phyloP scores from a whole-genome alignment of 345 rosid genomes.

The Cochlearia excelsa region DNA sequence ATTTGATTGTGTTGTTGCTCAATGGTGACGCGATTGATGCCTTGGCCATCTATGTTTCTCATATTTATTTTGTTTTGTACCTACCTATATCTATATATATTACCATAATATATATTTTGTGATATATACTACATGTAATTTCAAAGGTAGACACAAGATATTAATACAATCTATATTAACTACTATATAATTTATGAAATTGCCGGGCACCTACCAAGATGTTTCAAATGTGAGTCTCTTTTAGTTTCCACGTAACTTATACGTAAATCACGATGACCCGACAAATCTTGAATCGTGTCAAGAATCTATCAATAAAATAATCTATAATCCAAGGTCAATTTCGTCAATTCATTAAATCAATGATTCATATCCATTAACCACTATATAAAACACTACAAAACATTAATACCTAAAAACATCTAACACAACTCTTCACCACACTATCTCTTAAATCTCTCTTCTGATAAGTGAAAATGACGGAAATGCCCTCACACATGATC shows the following conservation, averaged over 20 bases:
- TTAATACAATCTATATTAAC: conserved; percentile 13
- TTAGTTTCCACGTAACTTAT: conserved; percentile 36
- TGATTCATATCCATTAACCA: conserved; percentile 12
- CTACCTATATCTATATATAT: neutral
- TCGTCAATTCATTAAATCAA: conserved; percentile 1
- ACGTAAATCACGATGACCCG: conserved; percentile 29
- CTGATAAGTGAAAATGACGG: conserved; percentile 25
- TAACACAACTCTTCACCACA: conserved; percentile 7
- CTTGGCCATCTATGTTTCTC: conserved; percentile 29
- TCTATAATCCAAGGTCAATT: neutral
- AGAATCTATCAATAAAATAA: neutral
- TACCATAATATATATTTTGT: neutral
- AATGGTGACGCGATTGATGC: conserved; percentile 19
- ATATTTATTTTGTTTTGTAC: conserved; percentile 14
- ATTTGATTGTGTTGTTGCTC: conserved; percentile 22
- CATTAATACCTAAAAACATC: neutral
- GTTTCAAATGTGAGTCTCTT: conserved; percentile 20
- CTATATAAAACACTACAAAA: conserved; percentile 20
- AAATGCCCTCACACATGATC: conserved; percentile 23
- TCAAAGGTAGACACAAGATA: conserved; percentile 29
- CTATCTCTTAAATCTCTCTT: conserved; percentile 5
- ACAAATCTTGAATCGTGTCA: conserved; percentile 33
- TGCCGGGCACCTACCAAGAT: conserved; percentile 38
- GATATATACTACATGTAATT: conserved; percentile 8
- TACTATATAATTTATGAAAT: conserved; percentile 19